Conservation (phyloP, 73 alveolate species). For the Paramecium primaurelia region DNA sequence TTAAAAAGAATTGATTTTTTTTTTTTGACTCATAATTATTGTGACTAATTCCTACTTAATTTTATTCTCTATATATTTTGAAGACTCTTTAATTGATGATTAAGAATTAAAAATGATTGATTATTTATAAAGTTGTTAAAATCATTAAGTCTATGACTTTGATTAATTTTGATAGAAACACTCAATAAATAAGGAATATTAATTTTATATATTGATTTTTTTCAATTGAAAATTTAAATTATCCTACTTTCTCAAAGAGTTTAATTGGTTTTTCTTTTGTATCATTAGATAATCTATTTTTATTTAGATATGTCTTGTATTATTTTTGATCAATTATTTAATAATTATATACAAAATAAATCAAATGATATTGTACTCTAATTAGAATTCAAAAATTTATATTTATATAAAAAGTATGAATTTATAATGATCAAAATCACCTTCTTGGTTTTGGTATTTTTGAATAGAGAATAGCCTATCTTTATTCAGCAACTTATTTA, state of each 20-base stretch:
- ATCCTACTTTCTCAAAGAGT: too few species aligned
- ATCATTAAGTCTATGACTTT: not conserved
- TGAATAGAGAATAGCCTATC: not conserved
- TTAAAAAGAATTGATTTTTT: not conserved
- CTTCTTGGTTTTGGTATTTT: constrained; percentile 13
- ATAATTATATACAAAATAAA: not conserved
- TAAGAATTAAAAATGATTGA: not conserved
- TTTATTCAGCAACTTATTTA: constrained; percentile 16
- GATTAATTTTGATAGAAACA: not conserved
- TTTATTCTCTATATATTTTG: not conserved
- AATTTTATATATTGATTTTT: too few species aligned
- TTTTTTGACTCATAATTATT: not conserved
- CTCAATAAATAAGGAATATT: not conserved
- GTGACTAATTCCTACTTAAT: not conserved
- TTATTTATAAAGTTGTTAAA: not conserved
- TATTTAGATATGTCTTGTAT: too few species aligned
- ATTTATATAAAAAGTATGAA: not conserved
- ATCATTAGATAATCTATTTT: too few species aligned
- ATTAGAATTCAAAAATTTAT: too few species aligned
- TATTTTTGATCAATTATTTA: too few species aligned
- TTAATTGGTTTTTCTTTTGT: too few species aligned
- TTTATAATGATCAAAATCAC: not conserved
- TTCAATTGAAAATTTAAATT: too few species aligned
- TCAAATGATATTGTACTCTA: too few species aligned
- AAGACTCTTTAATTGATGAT: not conserved